Percentiles rank a stretch among this genome's conserved stretches.
Conservation (phyloP, 176 grass and related monocot species). For the Oryza nivara region DNA sequence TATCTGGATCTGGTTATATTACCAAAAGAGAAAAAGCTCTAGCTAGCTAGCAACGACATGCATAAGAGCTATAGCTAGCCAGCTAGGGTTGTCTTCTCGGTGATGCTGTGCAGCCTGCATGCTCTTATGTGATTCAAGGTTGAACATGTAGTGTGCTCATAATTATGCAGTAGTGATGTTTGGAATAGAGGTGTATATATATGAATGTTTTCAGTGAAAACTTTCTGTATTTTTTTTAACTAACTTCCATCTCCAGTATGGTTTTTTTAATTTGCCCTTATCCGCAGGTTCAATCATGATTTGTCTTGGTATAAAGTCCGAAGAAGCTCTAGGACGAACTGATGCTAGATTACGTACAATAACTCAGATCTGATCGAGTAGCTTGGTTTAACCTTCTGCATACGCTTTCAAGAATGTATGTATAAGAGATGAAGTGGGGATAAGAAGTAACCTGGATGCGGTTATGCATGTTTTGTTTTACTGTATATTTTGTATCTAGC, state of each 20-base stretch:
- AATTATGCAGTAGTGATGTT: constrained; percentile 12
- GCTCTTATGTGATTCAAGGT: not conserved
- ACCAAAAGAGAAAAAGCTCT: not conserved
- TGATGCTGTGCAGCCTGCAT: not conserved
- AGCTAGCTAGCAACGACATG: not conserved
- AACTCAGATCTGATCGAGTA: not conserved
- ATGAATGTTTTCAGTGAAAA: not conserved
- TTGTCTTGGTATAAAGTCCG: not conserved
- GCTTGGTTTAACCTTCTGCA: not conserved
- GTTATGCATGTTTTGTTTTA: not conserved
- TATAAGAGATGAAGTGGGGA: too few relatives aligned
- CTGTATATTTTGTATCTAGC: not conserved
- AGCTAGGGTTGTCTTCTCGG: not conserved
- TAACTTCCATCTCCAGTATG: not conserved
- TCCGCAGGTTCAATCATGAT: not conserved
- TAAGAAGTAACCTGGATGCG: too few relatives aligned
- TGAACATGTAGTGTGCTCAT: not conserved
- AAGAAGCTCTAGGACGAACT: not conserved
- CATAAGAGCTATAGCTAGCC: not conserved
- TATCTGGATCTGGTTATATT: not conserved
- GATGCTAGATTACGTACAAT: not conserved
- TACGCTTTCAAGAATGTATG: not conserved
- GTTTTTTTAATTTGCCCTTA: constrained; percentile 18
- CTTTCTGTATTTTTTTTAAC: not conserved
- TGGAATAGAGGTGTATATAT: not conserved